These are phyloP conservation scores for Oidiodendron maius DNA, from an alignment of 495 filamentous ascomycete genomes.

Conservation along the genomic window DNA sequence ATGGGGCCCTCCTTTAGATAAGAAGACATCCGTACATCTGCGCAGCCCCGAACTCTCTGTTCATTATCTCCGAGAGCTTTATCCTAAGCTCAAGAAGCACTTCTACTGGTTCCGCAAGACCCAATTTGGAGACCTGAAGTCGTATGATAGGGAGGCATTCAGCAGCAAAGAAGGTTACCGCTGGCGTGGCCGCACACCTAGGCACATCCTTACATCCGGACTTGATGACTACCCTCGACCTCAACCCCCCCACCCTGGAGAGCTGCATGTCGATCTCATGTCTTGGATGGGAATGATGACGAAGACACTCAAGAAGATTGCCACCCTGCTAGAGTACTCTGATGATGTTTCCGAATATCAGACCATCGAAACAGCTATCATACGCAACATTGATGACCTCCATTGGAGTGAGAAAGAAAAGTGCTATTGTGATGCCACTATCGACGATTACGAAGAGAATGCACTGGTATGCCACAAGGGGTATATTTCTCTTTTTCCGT, in stretches of 20 bases:
- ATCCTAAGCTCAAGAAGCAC: slow-evolving; percentile 87
- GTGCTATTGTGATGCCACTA: slow-evolving; percentile 90
- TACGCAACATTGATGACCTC: slow-evolving; percentile 84
- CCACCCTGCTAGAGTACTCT: slow-evolving; percentile 57
- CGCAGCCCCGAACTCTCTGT: slow-evolving; percentile 61
- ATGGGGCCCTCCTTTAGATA: background rate
- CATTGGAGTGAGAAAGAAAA: slow-evolving; percentile 80
- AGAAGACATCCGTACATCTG: slow-evolving; percentile 40
- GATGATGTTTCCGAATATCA: slow-evolving; percentile 70
- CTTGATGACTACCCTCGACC: slow-evolving; percentile 93
- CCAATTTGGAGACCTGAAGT: slow-evolving; percentile 82
- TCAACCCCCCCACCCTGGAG: slow-evolving; percentile 94
- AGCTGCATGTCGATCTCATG: slow-evolving; percentile 91
- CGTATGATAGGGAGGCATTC: slow-evolving; percentile 82
- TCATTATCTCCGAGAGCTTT: slow-evolving; percentile 72
- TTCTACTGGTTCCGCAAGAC: slow-evolving; percentile 93
- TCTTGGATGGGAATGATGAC: slow-evolving; percentile 98
- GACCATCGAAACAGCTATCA: slow-evolving; percentile 71
- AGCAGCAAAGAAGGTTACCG: slow-evolving; percentile 87
- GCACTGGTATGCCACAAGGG: slow-evolving; percentile 91
- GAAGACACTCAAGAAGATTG: slow-evolving; percentile 70
- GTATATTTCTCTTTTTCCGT: slow-evolving; percentile 91
- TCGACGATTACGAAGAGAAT: slow-evolving; percentile 92
- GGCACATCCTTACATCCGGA: slow-evolving; percentile 86
- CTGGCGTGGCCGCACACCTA: slow-evolving; percentile 85